Evolutionary conservation across 1,284 basidiomycete genomes (phyloP).

Genomic region (Ustanciosporium gigantosporum): DNA sequence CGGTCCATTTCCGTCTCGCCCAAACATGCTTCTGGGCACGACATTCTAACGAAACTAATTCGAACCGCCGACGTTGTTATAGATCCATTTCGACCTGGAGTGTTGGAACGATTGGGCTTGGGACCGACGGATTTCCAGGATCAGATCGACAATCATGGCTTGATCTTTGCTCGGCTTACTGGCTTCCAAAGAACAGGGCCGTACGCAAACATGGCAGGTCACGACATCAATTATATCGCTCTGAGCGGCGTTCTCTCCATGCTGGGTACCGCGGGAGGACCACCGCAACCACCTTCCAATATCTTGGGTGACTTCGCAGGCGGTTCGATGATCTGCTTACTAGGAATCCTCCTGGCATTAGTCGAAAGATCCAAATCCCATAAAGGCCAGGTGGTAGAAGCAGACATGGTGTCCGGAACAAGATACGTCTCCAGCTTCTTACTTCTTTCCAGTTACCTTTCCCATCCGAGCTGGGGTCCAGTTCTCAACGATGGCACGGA

Average conservation of each 20-base stretch:
- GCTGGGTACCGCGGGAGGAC: slow-evolving; percentile 63
- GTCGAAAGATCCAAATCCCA: slow-evolving; percentile 70
- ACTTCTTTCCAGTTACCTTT: slow-evolving; percentile 65
- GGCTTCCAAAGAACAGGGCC: slow-evolving; percentile 59
- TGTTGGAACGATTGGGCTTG: slow-evolving; percentile 75
- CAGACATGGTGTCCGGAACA: slow-evolving; percentile 80
- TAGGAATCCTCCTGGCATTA: slow-evolving; percentile 76
- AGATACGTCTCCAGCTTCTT: slow-evolving; percentile 76
- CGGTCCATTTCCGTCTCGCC: slow-evolving; percentile 73
- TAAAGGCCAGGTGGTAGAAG: slow-evolving; percentile 73
- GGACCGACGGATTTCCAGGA: slow-evolving; percentile 72
- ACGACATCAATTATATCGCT: slow-evolving; percentile 85
- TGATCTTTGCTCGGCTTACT: slow-evolving; percentile 60
- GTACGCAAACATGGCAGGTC: slow-evolving; percentile 63
- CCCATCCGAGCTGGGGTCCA: slow-evolving; percentile 60
- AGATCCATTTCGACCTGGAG: slow-evolving; percentile 80
- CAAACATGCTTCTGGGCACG: slow-evolving; percentile 69
- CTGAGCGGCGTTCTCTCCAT: slow-evolving; percentile 73
- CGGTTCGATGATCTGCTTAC: slow-evolving; percentile 73
- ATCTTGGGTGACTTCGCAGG: slow-evolving; percentile 81
- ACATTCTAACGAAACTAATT: slow-evolving; percentile 69
- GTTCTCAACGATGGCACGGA: slow-evolving; percentile 65
- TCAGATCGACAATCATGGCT: slow-evolving; percentile 63
- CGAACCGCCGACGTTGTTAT: slow-evolving; percentile 75
- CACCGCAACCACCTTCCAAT: slow-evolving; percentile 75